Conservation (phyloP, 2,329 filamentous ascomycete species). For the Claviceps sp. region DNA sequence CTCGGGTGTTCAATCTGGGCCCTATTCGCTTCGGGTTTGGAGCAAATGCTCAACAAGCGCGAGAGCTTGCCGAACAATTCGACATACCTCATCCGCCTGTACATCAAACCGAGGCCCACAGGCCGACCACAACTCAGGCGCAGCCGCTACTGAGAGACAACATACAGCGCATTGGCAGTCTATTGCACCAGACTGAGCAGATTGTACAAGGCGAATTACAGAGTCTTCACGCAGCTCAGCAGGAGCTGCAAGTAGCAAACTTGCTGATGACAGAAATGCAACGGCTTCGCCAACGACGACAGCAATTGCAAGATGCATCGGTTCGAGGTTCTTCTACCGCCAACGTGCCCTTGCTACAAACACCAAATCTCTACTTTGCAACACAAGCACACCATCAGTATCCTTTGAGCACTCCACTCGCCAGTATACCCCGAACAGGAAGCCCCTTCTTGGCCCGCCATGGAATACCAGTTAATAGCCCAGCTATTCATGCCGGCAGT, state of each 20-base stretch:
- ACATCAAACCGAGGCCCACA: slow-evolving; percentile 11
- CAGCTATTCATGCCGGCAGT: slow-evolving; percentile 45
- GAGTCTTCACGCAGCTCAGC: slow-evolving; percentile 46
- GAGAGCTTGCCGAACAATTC: slow-evolving; percentile 53
- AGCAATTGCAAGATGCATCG: slow-evolving; percentile 18
- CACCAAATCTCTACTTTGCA: slow-evolving; percentile 8
- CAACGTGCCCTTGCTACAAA: slow-evolving; percentile 6
- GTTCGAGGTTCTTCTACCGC: slow-evolving; percentile 9
- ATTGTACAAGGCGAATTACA: slow-evolving; percentile 56
- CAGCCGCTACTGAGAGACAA: slow-evolving; percentile 15
- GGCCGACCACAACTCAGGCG: slow-evolving; percentile 8
- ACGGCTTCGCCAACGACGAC: slow-evolving; percentile 43
- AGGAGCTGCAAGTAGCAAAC: slow-evolving; percentile 56
- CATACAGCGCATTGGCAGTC: slow-evolving; percentile 36
- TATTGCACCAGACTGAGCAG: slow-evolving; percentile 54
- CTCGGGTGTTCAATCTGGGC: slow-evolving; percentile 58
- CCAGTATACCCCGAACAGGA: slow-evolving; percentile 19
- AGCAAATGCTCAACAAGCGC: slow-evolving; percentile 53
- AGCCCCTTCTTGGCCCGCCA: slow-evolving; percentile 34
- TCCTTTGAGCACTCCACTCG: slow-evolving; percentile 10
- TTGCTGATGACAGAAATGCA: slow-evolving; percentile 54
- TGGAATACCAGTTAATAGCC: slow-evolving; percentile 28
- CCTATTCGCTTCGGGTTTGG: slow-evolving; percentile 65
- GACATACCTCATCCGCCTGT: slow-evolving; percentile 26
- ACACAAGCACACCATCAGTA: slow-evolving; percentile 11